Evolutionary conservation across 2,329 filamentous ascomycete genomes (phyloP).

Genomic region (Aspergillus sp.): DNA sequence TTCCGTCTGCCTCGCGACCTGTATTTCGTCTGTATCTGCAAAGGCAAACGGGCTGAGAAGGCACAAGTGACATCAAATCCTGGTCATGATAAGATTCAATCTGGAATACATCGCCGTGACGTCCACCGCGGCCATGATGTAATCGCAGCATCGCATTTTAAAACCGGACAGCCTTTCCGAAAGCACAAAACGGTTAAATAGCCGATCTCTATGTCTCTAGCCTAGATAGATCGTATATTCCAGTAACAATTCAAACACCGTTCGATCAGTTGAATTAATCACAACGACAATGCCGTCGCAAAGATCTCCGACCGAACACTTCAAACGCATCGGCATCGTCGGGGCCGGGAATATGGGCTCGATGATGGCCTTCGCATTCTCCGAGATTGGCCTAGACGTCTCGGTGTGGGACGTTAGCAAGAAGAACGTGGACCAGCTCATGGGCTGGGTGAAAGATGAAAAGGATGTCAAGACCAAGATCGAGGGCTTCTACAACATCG

Average conservation of each 20-base stretch:
- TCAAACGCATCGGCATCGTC: conserved; percentile 33
- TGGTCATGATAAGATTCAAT: not conserved
- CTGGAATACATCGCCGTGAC: not conserved
- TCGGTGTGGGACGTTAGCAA: conserved; percentile 32
- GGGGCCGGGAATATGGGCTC: conserved; percentile 37
- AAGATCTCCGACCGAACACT: conserved; percentile 16
- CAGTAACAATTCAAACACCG: too few relatives aligned
- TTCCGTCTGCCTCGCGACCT: too few relatives aligned
- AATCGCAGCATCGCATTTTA: not conserved
- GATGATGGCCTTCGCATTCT: conserved; percentile 37
- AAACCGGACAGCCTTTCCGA: not conserved
- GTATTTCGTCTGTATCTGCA: too few relatives aligned
- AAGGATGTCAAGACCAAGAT: conserved; percentile 25
- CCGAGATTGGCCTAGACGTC: conserved; percentile 31
- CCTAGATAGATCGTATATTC: too few relatives aligned
- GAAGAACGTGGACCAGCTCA: conserved; percentile 27
- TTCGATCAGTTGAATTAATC: too few relatives aligned
- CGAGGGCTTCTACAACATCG: conserved; percentile 26
- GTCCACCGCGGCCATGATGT: not conserved
- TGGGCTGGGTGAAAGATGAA: conserved; percentile 14
- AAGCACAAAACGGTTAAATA: not conserved
- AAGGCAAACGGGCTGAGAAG: too few relatives aligned
- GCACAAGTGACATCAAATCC: not conserved
- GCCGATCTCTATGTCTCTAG: not conserved
- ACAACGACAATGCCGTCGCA: conserved; percentile 1